Conservation (phyloP, 208 protist genomes). For the Leptomonas pyrrhocoris region DNA sequence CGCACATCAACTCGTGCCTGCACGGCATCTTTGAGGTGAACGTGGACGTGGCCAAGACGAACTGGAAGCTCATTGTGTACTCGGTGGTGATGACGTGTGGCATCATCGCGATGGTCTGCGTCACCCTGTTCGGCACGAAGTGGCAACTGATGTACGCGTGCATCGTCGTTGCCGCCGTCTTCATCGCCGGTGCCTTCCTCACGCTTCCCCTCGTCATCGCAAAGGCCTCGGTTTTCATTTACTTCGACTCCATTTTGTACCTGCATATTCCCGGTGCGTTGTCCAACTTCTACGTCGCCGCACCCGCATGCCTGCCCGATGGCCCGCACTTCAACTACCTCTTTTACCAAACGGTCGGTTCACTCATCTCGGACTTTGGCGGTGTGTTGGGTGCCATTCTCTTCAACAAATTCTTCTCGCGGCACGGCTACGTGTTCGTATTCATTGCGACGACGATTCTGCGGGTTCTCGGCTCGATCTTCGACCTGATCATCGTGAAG, state of each 20-base stretch:
- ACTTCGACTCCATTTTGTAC: slow-evolving; percentile 43
- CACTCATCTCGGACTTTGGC: slow-evolving; percentile 45
- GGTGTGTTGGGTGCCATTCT: slow-evolving; percentile 41
- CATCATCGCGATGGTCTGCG: slow-evolving; percentile 39
- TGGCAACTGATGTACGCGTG: slow-evolving; percentile 33
- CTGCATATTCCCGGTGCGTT: slow-evolving; percentile 50
- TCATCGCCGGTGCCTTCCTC: slow-evolving; percentile 35
- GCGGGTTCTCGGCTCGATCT: slow-evolving; percentile 38
- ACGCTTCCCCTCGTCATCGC: slow-evolving; percentile 50
- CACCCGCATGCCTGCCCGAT: slow-evolving; percentile 39
- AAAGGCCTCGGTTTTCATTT: slow-evolving; percentile 38
- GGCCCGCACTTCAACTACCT: slow-evolving; percentile 64
- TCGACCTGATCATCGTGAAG: slow-evolving; percentile 61
- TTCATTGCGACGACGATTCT: slow-evolving; percentile 42
- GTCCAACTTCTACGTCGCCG: slow-evolving; percentile 56
- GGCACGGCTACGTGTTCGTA: slow-evolving; percentile 40
- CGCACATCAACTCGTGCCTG: slow-evolving; percentile 20
- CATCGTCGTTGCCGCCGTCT: slow-evolving; percentile 28
- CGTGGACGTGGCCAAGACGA: slow-evolving; percentile 31
- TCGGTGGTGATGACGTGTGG: slow-evolving; percentile 39
- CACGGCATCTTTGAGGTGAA: slow-evolving; percentile 51
- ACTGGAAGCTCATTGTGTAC: slow-evolving; percentile 49
- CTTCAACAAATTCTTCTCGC: slow-evolving; percentile 65
- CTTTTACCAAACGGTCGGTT: slow-evolving; percentile 64
- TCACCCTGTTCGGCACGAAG: slow-evolving; percentile 38